Base-by-base conservation (phyloP, 73 alveolate species). In the Paramecium caudatum region DNA sequence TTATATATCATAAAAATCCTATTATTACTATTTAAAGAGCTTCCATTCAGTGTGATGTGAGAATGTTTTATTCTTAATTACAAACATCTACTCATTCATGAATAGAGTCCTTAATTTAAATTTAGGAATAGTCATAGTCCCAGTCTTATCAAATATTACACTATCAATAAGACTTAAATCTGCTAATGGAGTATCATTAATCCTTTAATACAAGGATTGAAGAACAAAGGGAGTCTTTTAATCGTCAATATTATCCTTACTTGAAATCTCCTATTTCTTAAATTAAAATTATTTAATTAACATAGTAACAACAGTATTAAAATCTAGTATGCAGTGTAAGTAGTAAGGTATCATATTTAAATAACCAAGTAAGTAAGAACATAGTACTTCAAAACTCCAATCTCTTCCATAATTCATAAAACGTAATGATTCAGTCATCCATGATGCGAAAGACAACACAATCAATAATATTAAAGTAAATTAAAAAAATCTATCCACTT, bases 121-220 rank as follows among this genome's bases (percentile, higher is more conserved):
- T 0, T 21, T 34, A 5, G 88, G 88, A 27, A 45, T 39, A 0
- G 88, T 74, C 65, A 74, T 27, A 9, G 88, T 74, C 16, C 88
- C 88, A 19, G 88, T 74, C 12, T 74, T 74, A 45, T 74, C 88
- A 74, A 74, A 74, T 74, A 74, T 74, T 5, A 37, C 88, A 74
- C 88, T 27, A 43, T 74, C 88, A 10, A 74, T 41, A 21, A 74
- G n/a, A 16, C 55, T 39, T 41, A 74, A 47, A 74, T 74, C 88
- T 9, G 88, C 88, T 16, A 74, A 17, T 9, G 62, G 88, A 1
- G 68, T 34, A 21, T 74, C 65, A 74, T 74, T 74, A 8, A 55
- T 55, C 30, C 80, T 55, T 23, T 55, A 27, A 55, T 55, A 55
- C 10, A 27, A 8, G n/a, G 80, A 55, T 25, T 16, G n/a, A 4